Conservation (phyloP, 306 rosid genomes). For the Ormosia semicastrata region DNA sequence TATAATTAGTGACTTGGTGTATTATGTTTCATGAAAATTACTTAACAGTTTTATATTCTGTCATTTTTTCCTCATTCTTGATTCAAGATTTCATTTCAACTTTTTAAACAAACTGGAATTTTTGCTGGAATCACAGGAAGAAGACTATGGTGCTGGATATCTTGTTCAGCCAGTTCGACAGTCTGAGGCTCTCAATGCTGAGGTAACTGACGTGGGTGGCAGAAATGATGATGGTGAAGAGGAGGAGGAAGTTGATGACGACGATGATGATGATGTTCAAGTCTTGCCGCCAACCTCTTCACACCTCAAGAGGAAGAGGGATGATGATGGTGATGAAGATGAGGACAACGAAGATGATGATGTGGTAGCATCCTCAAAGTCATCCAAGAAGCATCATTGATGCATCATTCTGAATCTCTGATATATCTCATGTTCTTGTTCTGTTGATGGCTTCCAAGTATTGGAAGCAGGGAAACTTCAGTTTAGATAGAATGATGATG, state of each 20-base stretch:
- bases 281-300: slow-evolving; percentile 60
- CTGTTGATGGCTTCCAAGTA: slow-evolving; percentile 33
- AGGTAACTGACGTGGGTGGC: slow-evolving; percentile 43
- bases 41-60: neutral
- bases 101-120: neutral
- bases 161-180: slow-evolving; percentile 83
- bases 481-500: slow-evolving; percentile 37
- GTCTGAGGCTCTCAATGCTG: slow-evolving; percentile 53
- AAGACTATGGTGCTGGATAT: slow-evolving; percentile 76
- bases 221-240: slow-evolving; percentile 55
- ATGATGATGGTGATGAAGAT: slow-evolving; percentile 40
- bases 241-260: slow-evolving; percentile 64
- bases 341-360: slow-evolving; percentile 40
- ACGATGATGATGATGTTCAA: slow-evolving; percentile 56
- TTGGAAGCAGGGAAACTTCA: slow-evolving; percentile 61
- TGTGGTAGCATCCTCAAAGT: slow-evolving; percentile 52
- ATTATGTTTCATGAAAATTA: neutral
- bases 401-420: neutral
- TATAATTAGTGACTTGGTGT: neutral
- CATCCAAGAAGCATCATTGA: slow-evolving; percentile 72
- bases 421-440: slow-evolving; percentile 38
- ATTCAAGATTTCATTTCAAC: neutral
- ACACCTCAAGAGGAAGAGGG: slow-evolving; percentile 77
- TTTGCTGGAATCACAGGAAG: slow-evolving; percentile 61
- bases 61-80: neutral